Evolutionary conservation across 768 basidiomycete genomes (phyloP), one percentile per base, ranked within the genome.

Genomic region (Xerocomus spinulosus): DNA sequence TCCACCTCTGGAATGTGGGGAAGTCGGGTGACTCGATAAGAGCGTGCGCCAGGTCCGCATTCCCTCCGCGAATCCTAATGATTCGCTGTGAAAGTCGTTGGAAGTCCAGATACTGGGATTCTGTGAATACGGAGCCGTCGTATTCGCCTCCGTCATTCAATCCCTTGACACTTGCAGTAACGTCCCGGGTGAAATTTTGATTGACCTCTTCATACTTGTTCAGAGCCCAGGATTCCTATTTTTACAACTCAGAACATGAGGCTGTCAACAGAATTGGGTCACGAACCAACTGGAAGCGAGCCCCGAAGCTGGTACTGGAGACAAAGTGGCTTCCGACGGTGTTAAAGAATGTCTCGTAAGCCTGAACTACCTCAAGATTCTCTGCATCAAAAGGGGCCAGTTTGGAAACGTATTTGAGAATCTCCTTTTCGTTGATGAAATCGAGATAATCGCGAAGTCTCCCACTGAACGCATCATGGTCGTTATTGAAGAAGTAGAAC

Each of bases 101-200:
- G 44, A 50, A 50, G 17, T 20, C 34, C 38, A 17, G 24, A 14
- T 42, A 42, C 18, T 50, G 49, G 21, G 21, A 9, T 37, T 48
- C 50, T 2, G 4, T 2, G 34, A 48, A 36, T 21, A 51, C 46
- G 12, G 26, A n/a, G 12, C 5, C 5, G 10, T 51, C 50, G 8
- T 25, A 51, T 24, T 37, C 9, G 4, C 50, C 50, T 25, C 50
- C 50, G 9, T 30, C 28, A 17, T 51, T 48, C 46, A 51, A 42
- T 17, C 50, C 50, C 34, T 26, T 36, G 17, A 51, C 44, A 12
- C 49, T 50, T 8, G 49, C 49, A 46, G 49, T 47, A 33, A 51
- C 46, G 17, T 51, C 9, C 23, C 34, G 24, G n/a, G 4, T 14
- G 14, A 48, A 48, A 17, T 48, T 51, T 2, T 21, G 17, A 29